These are phyloP conservation scores for Coriaria nepalensis DNA, from an alignment of 306 rosid species.

Conservation along the genomic window DNA sequence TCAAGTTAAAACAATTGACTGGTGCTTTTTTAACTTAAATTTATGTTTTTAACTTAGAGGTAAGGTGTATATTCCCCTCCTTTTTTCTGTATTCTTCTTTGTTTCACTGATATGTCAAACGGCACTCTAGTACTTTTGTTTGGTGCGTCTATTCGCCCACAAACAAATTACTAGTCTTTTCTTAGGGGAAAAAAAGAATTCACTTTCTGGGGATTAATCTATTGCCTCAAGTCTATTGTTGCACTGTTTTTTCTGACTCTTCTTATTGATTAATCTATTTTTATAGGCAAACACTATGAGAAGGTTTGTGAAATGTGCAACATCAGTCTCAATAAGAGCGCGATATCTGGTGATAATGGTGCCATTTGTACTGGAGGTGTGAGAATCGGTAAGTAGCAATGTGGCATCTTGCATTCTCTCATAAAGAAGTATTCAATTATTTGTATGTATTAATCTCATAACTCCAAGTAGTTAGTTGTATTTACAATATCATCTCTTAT, in stretches of 20 bases:
- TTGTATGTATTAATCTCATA: too few relatives aligned
- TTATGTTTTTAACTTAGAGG: too few relatives aligned
- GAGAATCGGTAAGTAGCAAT: slow-evolving; percentile 55
- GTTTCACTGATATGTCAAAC: too few relatives aligned
- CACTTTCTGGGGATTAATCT: neutral
- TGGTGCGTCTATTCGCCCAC: neutral
- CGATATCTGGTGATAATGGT: slow-evolving; percentile 55
- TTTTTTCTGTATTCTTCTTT: too few relatives aligned
- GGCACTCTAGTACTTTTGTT: too few relatives aligned
- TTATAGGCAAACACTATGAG: slow-evolving; percentile 62
- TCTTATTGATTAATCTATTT: slow-evolving; percentile 3
- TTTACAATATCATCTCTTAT: slow-evolving; percentile 2
- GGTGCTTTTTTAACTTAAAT: too few relatives aligned
- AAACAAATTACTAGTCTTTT: neutral
- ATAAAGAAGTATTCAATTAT: too few relatives aligned
- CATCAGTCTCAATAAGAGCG: slow-evolving; percentile 61
- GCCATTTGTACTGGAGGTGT: slow-evolving; percentile 64
- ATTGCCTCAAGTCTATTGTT: slow-evolving; percentile 8
- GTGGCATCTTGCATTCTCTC: neutral
- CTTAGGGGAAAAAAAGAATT: neutral
- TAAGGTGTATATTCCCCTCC: too few relatives aligned
- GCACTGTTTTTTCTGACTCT: neutral
- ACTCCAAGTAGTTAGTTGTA: too few relatives aligned
- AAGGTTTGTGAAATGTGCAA: slow-evolving; percentile 73
- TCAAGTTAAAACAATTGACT: too few relatives aligned